Conservation (phyloP, 2,329 filamentous ascomycete species). For the Biscogniauxia marginata region DNA sequence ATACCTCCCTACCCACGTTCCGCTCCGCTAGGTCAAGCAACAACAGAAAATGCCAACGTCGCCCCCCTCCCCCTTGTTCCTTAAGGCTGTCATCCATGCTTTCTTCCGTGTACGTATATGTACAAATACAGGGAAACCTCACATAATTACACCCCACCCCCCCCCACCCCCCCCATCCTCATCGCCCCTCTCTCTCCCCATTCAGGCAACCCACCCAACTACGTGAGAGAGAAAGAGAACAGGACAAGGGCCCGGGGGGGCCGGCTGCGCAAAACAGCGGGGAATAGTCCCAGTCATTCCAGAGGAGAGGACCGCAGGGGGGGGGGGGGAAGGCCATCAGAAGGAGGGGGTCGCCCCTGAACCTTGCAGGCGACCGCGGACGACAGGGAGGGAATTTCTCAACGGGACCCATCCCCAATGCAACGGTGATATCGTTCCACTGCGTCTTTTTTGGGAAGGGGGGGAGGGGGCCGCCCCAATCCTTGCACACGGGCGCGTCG, state of each 20-base stretch:
- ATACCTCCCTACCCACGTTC: background rate
- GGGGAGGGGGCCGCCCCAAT: background rate
- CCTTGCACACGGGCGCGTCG: background rate
- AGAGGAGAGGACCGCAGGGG: background rate
- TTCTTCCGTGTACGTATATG: background rate
- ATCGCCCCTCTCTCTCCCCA: too few relatives aligned
- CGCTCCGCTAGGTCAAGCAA: background rate
- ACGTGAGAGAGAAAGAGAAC: background rate
- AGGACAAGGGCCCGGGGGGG: constrained; percentile 1
- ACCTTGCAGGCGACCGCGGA: constrained; percentile 15
- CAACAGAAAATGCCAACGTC: background rate
- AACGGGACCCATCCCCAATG: constrained; percentile 10
- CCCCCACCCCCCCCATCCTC: background rate
- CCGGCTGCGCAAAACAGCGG: background rate
- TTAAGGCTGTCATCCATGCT: background rate
- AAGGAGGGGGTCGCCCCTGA: constrained; percentile 11
- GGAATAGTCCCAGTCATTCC: constrained; percentile 4
- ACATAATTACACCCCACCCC: too few relatives aligned
- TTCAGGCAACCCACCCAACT: too few relatives aligned
- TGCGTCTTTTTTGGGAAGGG: constrained; percentile 12
- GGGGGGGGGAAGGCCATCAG: background rate
- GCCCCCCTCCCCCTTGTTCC: background rate
- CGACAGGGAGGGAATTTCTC: constrained; percentile 4
- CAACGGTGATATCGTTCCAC: constrained; percentile 18
- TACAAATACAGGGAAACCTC: background rate